Conservation (phyloP, 2,329 filamentous ascomycete genomes). For the Verruconis gallopava region DNA sequence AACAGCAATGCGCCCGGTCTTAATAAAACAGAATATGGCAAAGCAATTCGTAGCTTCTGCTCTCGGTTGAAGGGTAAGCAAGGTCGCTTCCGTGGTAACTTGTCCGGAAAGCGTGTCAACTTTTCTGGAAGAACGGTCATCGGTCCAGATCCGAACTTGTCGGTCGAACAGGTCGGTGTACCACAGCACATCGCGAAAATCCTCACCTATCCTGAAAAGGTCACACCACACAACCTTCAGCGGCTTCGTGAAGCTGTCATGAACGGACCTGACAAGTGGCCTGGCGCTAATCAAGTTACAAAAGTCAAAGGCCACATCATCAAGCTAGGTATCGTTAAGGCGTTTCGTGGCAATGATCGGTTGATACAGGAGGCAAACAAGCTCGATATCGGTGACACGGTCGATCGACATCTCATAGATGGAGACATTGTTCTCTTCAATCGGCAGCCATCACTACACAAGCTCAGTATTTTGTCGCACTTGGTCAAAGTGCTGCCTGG, state of each 20-base stretch:
- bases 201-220: conserved; percentile 74
- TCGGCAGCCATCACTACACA: conserved; percentile 92
- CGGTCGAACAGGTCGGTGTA: conserved; percentile 87
- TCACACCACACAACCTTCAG: conserved; percentile 70
- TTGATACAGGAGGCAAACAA: conserved; percentile 58
- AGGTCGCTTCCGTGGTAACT: conserved; percentile 88
- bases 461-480: conserved; percentile 96
- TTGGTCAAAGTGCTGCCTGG: conserved; percentile 85
- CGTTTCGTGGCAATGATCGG: conserved; percentile 45
- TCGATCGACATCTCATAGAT: conserved; percentile 90
- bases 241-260: conserved; percentile 62
- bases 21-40: conserved; percentile 76
- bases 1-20: conserved; percentile 92
- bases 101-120: conserved; percentile 96
- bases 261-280: conserved; percentile 68
- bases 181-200: conserved; percentile 89
- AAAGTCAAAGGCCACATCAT: conserved; percentile 63
- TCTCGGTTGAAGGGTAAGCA: conserved; percentile 95
- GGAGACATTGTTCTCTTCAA: conserved; percentile 96
- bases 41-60: conserved; percentile 84
- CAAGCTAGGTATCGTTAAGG: conserved; percentile 45
- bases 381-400: conserved; percentile 70
- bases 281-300: conserved; percentile 72
- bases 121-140: conserved; percentile 97
- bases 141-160: conserved; percentile 87